Base-by-base conservation (phyloP, 345 rosid genomes). In the Camelina laxa region DNA sequence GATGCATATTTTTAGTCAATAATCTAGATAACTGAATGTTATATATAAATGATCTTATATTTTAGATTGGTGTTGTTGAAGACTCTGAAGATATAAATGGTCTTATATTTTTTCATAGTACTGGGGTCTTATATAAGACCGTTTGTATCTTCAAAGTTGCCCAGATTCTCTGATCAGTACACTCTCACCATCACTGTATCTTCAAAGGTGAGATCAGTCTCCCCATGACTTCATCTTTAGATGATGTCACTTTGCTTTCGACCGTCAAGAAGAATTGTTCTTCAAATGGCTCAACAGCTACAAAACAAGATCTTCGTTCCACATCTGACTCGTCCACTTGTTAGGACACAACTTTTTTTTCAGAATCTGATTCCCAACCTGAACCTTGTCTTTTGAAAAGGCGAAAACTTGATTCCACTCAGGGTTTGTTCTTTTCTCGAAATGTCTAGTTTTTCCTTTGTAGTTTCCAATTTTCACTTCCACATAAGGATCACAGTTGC, bases 281-380 rank as follows among this genome's bases (percentile, higher is more conserved):
- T 49, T 91, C 98, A 47, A 93, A 93, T 9, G 98, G 98, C 81
- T 93, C 98, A 7, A 97, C 98, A 38, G 86, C 98, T 19, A 93
- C 98, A 60, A 91, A 14, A 93, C 80, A 80, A 93, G 84, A 77
- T 93, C 96, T 79, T 93, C 98, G 42, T 93, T 93, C 98, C 97
- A 93, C 72, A 83, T 74, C 1, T 97, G 97, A 27, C 79, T 85
- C 1, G 77, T 76, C 0, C 96, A 91, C 80, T 67, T 70, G 67
- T 66, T 82, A 30, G 90, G 90, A 62, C 86, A 84, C 30, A 88
- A 41, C 81, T 83, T 89, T 35, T 96, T 87, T 82, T 87, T 91
- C 16, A 93, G 88, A 61, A 83, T 71, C 77, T 91, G 98, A 77
- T 84, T 85, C 69, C 98, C 98, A 64, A 93, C 80, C 8, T 89